phyloP scores from a whole-genome alignment of 208 protist species.

The Porcisia hertigi region DNA sequence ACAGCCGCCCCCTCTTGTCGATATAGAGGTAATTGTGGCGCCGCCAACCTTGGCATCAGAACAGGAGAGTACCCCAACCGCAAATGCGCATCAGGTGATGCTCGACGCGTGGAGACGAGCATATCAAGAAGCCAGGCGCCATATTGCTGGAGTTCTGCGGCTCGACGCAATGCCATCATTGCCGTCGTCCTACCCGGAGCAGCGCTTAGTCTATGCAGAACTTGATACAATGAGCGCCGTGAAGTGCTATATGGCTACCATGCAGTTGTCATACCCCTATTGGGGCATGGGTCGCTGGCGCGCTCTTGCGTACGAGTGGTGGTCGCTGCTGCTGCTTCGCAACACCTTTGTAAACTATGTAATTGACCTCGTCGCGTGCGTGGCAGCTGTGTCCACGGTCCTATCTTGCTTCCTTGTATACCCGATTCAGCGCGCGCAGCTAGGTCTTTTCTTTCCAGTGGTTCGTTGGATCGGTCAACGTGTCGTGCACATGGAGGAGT shows the following conservation, averaged over 20 bases:
- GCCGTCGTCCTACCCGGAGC: neutral
- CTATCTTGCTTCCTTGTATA: constrained; percentile 32
- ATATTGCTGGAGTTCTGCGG: neutral
- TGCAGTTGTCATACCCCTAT: constrained; percentile 23
- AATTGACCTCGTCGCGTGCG: neutral
- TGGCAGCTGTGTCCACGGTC: constrained; percentile 6
- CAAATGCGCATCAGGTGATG: constrained; percentile 19
- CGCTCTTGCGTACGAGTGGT: constrained; percentile 11
- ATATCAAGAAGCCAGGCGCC: neutral
- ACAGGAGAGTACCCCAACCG: neutral
- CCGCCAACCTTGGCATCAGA: constrained; percentile 3
- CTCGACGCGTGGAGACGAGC: constrained; percentile 20
- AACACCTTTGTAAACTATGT: constrained; percentile 15
- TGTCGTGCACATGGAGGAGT: constrained; percentile 59
- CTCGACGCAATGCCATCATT: neutral
- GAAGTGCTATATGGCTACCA: constrained; percentile 23
- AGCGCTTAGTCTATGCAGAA: neutral
- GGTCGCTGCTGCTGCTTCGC: constrained; percentile 21
- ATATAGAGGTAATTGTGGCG: constrained; percentile 17
- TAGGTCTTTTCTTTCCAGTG: constrained; percentile 45
- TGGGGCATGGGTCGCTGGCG: constrained; percentile 17
- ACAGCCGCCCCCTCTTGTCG: neutral
- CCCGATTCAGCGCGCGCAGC: constrained; percentile 50
- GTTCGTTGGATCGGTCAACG: constrained; percentile 38
- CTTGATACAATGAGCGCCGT: constrained; percentile 19